Base-by-base conservation (phyloP, 1,284 basidiomycete genomes). In the Cryptococcus jaspeensis region DNA sequence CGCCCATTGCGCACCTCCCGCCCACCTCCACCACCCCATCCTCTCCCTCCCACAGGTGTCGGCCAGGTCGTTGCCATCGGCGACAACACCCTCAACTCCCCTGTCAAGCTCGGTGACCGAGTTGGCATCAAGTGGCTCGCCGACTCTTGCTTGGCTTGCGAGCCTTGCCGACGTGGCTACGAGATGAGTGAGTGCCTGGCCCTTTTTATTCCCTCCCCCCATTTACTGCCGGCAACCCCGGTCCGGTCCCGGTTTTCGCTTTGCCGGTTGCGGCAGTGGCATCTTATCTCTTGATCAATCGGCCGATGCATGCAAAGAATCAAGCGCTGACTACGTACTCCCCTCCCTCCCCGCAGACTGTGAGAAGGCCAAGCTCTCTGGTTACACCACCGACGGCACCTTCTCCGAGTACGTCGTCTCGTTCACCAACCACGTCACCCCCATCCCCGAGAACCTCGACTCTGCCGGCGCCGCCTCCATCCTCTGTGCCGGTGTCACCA, bases 71-170 rank as follows among this genome's bases (percentile, higher is more conserved):
- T 93, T 40, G 89, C 89, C 39, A 87, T 93, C 66, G 90, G 85
- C 45, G 80, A 82, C 23, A 79, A 86, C 69, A 87, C 88, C 0
- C 83, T 84, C 2, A 71, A 75, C 28, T 56, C 85, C 66, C 50
- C 51, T 6, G 69, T 80, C 65, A 78, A 80, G 65, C 59, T 92
- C 37, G 90, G 90, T 22, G 85, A 92, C 62, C 83, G 87, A 13
- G 90, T 94, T 46, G 91, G 92, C 5, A 85, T 95, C 80, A 94
- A 93, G 67, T 76, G 88, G 88, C 78, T 88, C 36, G 87, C 86
- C 6, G 81, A 85, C 69, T 84, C 82, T 53, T 90, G 81, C 67
- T 78, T 86, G 39, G 79, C 86, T 65, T 93, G 90, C 75, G 86
- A 89, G 71, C 82, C 81, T 63, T 92, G 92, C 76, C 81, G 82